Evolutionary conservation across 2,329 filamentous ascomycete species (phyloP).

Genomic region (Lecanicillium sp.): DNA sequence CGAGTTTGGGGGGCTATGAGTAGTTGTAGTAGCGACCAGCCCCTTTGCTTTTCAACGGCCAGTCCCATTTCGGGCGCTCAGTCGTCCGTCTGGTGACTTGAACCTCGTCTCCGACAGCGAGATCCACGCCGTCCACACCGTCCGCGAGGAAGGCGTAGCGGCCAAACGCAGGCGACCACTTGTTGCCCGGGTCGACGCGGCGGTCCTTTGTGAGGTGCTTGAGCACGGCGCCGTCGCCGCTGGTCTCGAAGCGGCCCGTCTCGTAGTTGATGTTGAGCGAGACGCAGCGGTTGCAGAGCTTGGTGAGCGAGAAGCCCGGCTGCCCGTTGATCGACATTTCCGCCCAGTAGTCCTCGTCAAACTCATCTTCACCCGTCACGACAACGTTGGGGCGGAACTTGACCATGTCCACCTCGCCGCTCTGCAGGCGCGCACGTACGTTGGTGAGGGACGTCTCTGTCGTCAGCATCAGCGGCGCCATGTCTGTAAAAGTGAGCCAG

Average conservation of each 20-base stretch:
- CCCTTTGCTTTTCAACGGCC: constrained; percentile 26
- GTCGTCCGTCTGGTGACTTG: constrained; percentile 39
- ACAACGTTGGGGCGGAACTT: constrained; percentile 72
- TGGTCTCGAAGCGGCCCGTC: constrained; percentile 51
- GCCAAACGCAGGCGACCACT: constrained; percentile 65
- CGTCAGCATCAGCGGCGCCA: constrained; percentile 66
- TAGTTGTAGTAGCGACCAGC: constrained; percentile 18
- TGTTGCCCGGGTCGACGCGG: constrained; percentile 60
- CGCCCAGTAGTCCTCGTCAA: constrained; percentile 67
- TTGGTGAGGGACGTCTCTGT: constrained; percentile 63
- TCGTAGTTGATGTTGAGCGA: constrained; percentile 66
- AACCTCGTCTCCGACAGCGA: constrained; percentile 51
- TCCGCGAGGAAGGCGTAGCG: constrained; percentile 56
- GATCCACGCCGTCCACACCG: constrained; percentile 16
- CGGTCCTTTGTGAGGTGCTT: constrained; percentile 65
- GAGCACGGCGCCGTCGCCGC: constrained; percentile 52
- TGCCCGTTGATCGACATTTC: constrained; percentile 40
- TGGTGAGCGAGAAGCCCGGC: constrained; percentile 49
- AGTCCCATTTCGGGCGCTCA: constrained; percentile 47
- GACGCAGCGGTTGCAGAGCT: constrained; percentile 61
- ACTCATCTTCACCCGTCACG: constrained; percentile 50
- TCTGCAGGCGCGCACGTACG: constrained; percentile 49
- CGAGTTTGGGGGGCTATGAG: too few species aligned
- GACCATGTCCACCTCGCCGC: constrained; percentile 49
- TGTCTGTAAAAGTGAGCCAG: constrained; percentile 64